Conservation (phyloP, 2,329 filamentous ascomycete species). For the Calonectria hongkongensis region DNA sequence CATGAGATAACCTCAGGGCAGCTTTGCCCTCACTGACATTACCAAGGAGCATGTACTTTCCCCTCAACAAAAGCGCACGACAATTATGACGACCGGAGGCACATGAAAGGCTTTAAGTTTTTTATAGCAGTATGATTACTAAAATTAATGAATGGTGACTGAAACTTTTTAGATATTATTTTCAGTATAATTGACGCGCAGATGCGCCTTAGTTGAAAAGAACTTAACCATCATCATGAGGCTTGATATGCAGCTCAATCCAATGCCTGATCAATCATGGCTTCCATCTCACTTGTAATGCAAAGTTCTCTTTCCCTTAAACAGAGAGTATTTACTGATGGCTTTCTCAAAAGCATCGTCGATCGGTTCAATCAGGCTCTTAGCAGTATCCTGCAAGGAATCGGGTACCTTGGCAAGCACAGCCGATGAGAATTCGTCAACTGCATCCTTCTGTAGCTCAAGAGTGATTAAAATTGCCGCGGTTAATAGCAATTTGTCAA, state of each 20-base stretch:
- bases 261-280: background rate
- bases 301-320: background rate
- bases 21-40: too few relatives aligned
- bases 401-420: constrained; percentile 64
- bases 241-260: too few relatives aligned
- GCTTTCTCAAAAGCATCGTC: constrained; percentile 62
- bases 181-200: background rate
- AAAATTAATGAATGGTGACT: background rate
- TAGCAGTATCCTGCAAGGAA: constrained; percentile 57
- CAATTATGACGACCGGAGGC: background rate
- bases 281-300: background rate
- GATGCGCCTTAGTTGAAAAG: background rate
- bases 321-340: constrained; percentile 58
- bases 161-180: background rate
- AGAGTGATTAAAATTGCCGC: constrained; percentile 66
- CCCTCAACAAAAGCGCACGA: too few relatives aligned
- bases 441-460: constrained; percentile 63
- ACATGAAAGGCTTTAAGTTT: background rate
- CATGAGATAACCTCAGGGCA: too few relatives aligned
- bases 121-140: background rate
- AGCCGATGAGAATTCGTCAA: constrained; percentile 60
- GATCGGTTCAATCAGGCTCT: constrained; percentile 61
- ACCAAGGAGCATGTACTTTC: too few relatives aligned
- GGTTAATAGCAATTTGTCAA: constrained; percentile 64
- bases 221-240: background rate